A percentile compares a stretch with the other conserved stretches of the same genome.
phyloP scores from a whole-genome alignment of 139 green algal genomes.

The Chlorella sp. region DNA sequence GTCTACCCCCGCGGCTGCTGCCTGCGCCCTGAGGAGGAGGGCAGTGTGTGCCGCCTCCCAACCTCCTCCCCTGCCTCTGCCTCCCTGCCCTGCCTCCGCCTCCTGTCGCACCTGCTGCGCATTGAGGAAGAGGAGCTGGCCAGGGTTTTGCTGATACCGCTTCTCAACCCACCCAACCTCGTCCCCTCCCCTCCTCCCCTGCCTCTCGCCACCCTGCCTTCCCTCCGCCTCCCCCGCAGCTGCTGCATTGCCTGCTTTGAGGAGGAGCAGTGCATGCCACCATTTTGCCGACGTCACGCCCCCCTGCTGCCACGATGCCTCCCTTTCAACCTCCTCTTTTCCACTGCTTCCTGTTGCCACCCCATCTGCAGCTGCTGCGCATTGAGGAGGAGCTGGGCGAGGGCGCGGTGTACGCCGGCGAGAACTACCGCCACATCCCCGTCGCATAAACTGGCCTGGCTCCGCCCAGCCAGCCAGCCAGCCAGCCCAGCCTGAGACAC shows the following conservation, averaged over 20 bases:
- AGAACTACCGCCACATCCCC: conserved; percentile 76
- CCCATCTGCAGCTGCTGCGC: conserved; percentile 76
- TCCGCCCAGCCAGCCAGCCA: not conserved
- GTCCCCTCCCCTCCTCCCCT: not conserved
- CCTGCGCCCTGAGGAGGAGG: too few species aligned
- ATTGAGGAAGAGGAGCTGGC: too few species aligned
- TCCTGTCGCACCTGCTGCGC: too few species aligned
- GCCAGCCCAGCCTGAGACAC: not conserved
- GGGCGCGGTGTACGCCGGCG: conserved; percentile 58
- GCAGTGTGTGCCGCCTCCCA: too few species aligned
- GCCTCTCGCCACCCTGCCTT: not conserved
- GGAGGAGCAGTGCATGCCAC: conserved; percentile 80
- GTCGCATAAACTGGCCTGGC: not conserved
- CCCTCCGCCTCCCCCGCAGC: conserved; percentile 16
- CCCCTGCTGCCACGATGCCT: too few species aligned
- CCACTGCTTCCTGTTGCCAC: too few species aligned
- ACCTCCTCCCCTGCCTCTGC: too few species aligned
- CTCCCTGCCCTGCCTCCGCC: too few species aligned
- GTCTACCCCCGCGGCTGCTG: too few species aligned
- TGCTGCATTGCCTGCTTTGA: conserved; percentile 81
- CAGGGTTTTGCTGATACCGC: too few species aligned
- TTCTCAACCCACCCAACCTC: too few species aligned
- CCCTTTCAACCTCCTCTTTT: not conserved
- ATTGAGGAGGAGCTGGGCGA: conserved; percentile 96
- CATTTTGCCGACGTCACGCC: too few species aligned